Conservation (phyloP, 139 green algal genomes). For the Chlorella sorokiniana region DNA sequence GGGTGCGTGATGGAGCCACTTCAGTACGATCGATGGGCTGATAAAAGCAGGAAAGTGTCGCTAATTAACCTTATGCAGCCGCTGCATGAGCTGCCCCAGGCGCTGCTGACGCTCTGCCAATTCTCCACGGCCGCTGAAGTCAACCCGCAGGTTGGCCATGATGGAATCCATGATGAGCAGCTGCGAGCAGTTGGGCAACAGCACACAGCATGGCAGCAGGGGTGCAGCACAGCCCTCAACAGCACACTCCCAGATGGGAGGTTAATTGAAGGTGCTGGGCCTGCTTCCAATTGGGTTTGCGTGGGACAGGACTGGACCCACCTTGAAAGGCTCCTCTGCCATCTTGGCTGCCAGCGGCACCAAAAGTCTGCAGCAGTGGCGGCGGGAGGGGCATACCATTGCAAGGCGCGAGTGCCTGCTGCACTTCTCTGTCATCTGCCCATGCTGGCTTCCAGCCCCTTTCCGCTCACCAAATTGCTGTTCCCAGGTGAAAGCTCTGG, state of each 20-base stretch:
- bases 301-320: neutral
- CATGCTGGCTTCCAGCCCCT: neutral
- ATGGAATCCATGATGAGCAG: slow-evolving; percentile 91
- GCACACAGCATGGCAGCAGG: neutral
- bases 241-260: too few relatives aligned
- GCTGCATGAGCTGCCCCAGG: slow-evolving; percentile 72
- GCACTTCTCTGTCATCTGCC: neutral
- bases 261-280: neutral
- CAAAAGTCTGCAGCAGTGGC: slow-evolving; percentile 29
- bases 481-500: slow-evolving; percentile 82
- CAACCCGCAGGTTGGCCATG: slow-evolving; percentile 80
- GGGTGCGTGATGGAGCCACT: neutral
- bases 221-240: too few relatives aligned
- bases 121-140: slow-evolving; percentile 91
- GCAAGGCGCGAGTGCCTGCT: too few relatives aligned
- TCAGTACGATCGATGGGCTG: too few relatives aligned
- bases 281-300: neutral
- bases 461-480: slow-evolving; percentile 62
- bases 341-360: slow-evolving; percentile 71
- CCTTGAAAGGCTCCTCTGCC: slow-evolving; percentile 77
- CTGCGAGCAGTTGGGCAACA: slow-evolving; percentile 12
- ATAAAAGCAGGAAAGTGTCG: too few relatives aligned
- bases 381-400: neutral
- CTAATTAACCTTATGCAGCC: slow-evolving; percentile 84
- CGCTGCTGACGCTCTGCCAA: slow-evolving; percentile 93